Conservation (phyloP, 2,329 filamentous ascomycete genomes). For the Stachybotrys elegans region DNA sequence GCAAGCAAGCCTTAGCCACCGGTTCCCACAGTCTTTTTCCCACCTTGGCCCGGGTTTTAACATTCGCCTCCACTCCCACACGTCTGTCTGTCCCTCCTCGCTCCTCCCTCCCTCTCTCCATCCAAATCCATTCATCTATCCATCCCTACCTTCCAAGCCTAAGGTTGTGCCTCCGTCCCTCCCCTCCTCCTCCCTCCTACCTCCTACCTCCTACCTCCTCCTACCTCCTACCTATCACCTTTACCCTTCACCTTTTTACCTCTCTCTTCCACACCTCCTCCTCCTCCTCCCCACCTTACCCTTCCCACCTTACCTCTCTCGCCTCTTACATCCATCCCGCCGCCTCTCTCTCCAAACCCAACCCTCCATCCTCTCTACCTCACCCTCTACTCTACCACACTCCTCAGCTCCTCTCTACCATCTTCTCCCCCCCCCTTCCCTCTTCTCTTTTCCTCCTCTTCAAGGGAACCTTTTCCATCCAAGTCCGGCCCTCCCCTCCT, state of each 20-base stretch:
- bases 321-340: constrained; percentile 18
- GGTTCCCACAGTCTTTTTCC: too few species aligned
- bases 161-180: too few species aligned
- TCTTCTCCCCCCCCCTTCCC: constrained; percentile 12
- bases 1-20: too few species aligned
- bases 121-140: too few species aligned
- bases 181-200: too few species aligned
- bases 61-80: too few species aligned
- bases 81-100: too few species aligned
- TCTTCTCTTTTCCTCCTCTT: constrained; percentile 9
- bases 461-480: background rate
- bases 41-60: too few species aligned
- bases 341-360: constrained; percentile 19
- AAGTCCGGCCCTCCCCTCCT: background rate
- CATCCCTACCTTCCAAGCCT: too few species aligned
- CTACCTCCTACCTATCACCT: constrained; percentile 13
- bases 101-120: too few species aligned
- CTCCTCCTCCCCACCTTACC: constrained; percentile 16
- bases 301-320: constrained; percentile 13
- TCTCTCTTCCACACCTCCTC: constrained; percentile 17
- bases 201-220: background rate
- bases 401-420: constrained; percentile 9
- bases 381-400: constrained; percentile 16
- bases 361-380: constrained; percentile 16
- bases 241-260: constrained; percentile 24